A percentile compares a stretch with the other conserved stretches of the same genome.
Conservation (phyloP, 2,329 filamentous ascomycete species). For the Talaromyces sp. region DNA sequence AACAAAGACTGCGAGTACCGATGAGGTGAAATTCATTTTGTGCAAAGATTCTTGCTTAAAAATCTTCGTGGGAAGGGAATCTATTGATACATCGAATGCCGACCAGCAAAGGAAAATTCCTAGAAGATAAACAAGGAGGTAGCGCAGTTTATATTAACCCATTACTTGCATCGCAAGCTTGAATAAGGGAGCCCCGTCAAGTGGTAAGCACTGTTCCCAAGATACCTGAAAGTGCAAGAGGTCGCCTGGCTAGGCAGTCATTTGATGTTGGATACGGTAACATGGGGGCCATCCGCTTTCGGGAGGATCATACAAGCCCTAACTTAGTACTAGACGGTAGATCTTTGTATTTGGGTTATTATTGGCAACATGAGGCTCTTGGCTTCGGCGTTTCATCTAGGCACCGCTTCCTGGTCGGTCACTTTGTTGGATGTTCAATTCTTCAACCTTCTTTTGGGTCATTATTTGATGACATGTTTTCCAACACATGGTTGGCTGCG, state of each 20-base stretch:
- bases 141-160: neutral
- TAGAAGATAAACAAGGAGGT: neutral
- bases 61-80: neutral
- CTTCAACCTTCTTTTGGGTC: neutral
- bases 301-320: neutral
- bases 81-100: neutral
- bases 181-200: neutral
- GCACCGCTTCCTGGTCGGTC: neutral
- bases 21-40: neutral
- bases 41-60: neutral
- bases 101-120: neutral
- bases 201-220: neutral
- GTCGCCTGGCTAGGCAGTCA: neutral
- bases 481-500: neutral
- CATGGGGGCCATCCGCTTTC: neutral
- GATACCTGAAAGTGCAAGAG: neutral
- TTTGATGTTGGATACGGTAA: neutral
- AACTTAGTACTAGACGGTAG: neutral
- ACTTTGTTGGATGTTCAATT: neutral
- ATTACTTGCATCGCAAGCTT: neutral
- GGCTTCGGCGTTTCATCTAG: neutral
- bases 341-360: neutral
- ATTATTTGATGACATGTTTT: neutral
- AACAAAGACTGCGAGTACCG: neutral
- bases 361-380: slow-evolving; percentile 1